A percentile compares a stretch with the other conserved stretches of the same genome.
Evolutionary conservation across 1,284 basidiomycete genomes (phyloP).

Genomic region (Bjerkandera adusta): DNA sequence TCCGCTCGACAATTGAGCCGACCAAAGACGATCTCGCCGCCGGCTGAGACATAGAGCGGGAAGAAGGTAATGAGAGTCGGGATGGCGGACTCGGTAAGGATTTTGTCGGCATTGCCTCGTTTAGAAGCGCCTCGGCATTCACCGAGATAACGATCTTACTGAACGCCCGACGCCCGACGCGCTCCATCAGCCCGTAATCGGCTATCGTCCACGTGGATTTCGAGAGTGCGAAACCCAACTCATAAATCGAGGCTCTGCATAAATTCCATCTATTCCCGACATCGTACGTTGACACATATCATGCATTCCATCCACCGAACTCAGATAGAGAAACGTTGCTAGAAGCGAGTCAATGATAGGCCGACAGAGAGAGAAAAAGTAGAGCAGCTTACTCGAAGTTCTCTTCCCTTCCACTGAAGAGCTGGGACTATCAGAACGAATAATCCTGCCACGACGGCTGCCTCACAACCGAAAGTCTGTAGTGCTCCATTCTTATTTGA

Average conservation of each 20-base stretch:
- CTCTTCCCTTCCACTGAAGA: constrained; percentile 45
- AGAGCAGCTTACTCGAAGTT: constrained; percentile 44
- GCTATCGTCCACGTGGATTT: no score
- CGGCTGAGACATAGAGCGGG: constrained; percentile 3
- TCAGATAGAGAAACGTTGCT: no score
- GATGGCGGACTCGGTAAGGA: neutral
- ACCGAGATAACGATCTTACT: constrained; percentile 7
- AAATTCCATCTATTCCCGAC: no score
- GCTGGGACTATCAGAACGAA: constrained; percentile 49
- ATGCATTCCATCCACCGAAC: no score
- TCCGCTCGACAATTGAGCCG: constrained; percentile 61
- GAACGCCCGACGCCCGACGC: neutral
- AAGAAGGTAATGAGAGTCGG: neutral
- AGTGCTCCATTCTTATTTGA: constrained; percentile 51
- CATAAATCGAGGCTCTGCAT: no score
- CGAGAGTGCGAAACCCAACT: no score
- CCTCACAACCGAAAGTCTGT: constrained; percentile 49
- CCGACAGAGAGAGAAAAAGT: no score
- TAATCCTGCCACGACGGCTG: constrained; percentile 42
- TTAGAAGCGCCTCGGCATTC: neutral
- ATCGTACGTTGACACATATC: no score
- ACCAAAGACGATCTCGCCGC: constrained; percentile 35
- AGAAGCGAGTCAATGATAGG: no score
- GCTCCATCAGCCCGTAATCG: neutral
- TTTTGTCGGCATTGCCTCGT: no score